Base-by-base conservation (phyloP, 129 eudicot species). In the Flaveria sonorensis region DNA sequence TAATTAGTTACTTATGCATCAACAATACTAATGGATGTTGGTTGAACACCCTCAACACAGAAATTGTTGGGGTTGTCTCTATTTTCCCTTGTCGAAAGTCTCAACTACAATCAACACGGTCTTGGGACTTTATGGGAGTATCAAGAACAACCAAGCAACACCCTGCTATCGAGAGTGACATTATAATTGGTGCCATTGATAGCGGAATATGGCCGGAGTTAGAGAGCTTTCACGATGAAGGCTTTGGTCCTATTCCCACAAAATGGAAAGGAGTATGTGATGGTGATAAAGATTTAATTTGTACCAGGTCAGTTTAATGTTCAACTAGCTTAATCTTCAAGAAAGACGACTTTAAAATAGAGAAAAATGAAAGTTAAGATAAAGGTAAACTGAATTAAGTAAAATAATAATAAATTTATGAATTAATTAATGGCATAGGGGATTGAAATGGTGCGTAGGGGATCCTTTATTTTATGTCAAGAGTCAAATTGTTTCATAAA, bases 261-360 rank as follows among this genome's bases (percentile, higher is more conserved):
- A 88, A 86, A 75, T 88, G 92, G 92, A 88, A 83, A 68, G 89
- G 89, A 14, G 82, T 2, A 5, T 88, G 89, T 51, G n/a, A 62
- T 0, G 86, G 86, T 8, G 87, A 85, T 43, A 32, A 13, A 43
- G 69, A 85, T 47, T 88, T 88, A 77, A 70, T 81, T 6, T 88
- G 92, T 81, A 88, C 85, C 86, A 85, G 63, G 92, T 88, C 83
- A 65, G 46, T 16, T 45, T 42, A 42, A 42, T 42, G 7, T 42
- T 42, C 9, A 42, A 5, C 10, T 42, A 42, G 10, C 10, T 42
- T 42, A 42, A 42, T 42, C 2, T 26, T 26, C 28, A 26, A 26
- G 28, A 26, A 26, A 26, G 28, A 26, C 2, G 28, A 26, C 28
- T 26, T 26, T 26, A 26, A 26, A 26, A 26, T 26, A 26, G 28